A percentile compares a stretch with the other conserved stretches of the same genome.
These are phyloP conservation scores for Hymenochaete sp. DNA, from an alignment of 1,284 basidiomycete genomes.

Conservation along the genomic window DNA sequence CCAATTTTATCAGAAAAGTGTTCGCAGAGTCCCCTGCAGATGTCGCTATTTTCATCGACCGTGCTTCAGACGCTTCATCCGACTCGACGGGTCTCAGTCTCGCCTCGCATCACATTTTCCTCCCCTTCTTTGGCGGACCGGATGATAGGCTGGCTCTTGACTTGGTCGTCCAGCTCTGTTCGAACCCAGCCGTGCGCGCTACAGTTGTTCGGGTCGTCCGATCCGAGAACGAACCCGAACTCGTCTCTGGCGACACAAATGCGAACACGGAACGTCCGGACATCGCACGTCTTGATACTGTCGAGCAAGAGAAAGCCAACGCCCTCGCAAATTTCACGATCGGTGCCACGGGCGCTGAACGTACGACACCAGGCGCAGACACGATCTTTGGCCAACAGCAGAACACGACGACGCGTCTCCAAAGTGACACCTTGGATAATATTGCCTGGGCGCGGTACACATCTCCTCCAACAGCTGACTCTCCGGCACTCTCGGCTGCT, in stretches of 20 bases:
- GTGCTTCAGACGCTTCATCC: slow-evolving; percentile 30
- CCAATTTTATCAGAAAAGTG: slow-evolving; percentile 73
- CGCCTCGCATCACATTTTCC: slow-evolving; percentile 48
- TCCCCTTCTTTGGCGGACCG: slow-evolving; percentile 88
- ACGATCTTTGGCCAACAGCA: slow-evolving; percentile 58
- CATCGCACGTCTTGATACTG: slow-evolving; percentile 27
- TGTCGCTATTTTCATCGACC: slow-evolving; percentile 78
- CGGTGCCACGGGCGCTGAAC: slow-evolving; percentile 11
- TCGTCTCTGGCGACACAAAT: neutral
- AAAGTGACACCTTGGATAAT: slow-evolving; percentile 70
- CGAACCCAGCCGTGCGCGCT: slow-evolving; percentile 53
- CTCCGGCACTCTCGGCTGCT: slow-evolving; percentile 26
- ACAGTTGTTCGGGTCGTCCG: slow-evolving; percentile 58
- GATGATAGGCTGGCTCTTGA: slow-evolving; percentile 82
- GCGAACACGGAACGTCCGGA: slow-evolving; percentile 21
- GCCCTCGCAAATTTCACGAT: slow-evolving; percentile 19
- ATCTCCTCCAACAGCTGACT: slow-evolving; percentile 15
- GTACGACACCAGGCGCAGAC: slow-evolving; percentile 32
- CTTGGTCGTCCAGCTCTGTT: slow-evolving; percentile 73
- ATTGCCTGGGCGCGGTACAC: slow-evolving; percentile 55
- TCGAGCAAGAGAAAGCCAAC: slow-evolving; percentile 27
- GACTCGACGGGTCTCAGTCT: neutral
- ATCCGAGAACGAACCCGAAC: slow-evolving; percentile 25
- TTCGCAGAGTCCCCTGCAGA: slow-evolving; percentile 61
- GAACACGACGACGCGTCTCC: slow-evolving; percentile 54